Evolutionary conservation across 768 basidiomycete species (phyloP), one percentile per base, ranked within the genome.

Genomic region (Tephrocybe sp.): DNA sequence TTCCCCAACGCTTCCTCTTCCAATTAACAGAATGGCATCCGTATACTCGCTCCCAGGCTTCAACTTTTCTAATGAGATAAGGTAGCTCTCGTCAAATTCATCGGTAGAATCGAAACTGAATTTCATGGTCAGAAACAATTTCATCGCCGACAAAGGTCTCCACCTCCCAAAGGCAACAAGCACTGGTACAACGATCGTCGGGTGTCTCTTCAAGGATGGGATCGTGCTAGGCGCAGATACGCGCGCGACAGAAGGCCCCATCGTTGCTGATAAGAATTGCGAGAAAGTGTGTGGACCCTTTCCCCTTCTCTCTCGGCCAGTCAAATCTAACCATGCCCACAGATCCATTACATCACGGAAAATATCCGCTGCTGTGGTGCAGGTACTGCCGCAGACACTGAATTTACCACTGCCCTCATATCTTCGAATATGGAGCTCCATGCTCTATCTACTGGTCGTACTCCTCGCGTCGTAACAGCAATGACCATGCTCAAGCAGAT

Each of bases 401-500:
- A 95, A 66, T 94, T 93, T 62, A 86, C 84, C 27, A 97, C 97
- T 40, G 92, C 91, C 12, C 79, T 94, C 63, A 97, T 99, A 64
- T 91, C 91, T 1, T 94, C 91, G 33, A 97, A 97, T 69, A 91
- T 99, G 69, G 91, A 94, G 66, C 76, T 99, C 12, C 95, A 98
- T 63, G 80, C 84, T 1, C 79, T 98, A 24, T 87, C 89, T 15
- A 94, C 91, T 24, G 94, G 94, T 19, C 74, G 95, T 50, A 92
- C 91, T 67, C 93, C 95, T 3, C 80, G 86, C 51, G 93, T 99
- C 16, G 92, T 95, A 43, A 97, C 97, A 0, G 97, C 95, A 4
- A 97, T 99, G 95, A 97, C 95, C 3, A 90, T 97, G 92, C 75
- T 97, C 57, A 97, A 98, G 69, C 94, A 95, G 67, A 88, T 88